Evolutionary conservation across 352 stramenopile species (phyloP).

Genomic region (Pelagophyceae sp.): DNA sequence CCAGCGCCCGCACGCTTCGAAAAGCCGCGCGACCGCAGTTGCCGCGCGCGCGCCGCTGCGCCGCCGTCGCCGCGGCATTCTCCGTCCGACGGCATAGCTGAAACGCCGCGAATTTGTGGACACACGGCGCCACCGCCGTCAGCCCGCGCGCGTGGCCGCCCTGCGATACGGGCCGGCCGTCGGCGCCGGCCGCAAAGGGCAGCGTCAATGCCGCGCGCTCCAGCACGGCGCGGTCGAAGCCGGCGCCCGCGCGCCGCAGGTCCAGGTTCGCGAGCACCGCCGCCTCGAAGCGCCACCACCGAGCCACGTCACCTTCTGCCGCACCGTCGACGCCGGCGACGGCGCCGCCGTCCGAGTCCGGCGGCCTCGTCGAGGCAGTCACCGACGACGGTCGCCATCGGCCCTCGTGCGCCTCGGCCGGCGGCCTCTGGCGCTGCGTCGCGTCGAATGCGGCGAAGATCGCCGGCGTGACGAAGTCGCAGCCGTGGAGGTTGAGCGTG

Average conservation of each 20-base stretch:
- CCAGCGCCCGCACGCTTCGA: too few relatives aligned
- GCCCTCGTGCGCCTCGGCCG: too few relatives aligned
- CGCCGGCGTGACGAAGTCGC: not conserved
- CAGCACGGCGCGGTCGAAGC: not conserved
- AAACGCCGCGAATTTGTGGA: not conserved
- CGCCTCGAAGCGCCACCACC: not conserved
- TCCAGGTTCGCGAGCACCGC: not conserved
- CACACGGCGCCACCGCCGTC: not conserved
- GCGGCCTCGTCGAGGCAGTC: too few relatives aligned
- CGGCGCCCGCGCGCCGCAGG: not conserved
- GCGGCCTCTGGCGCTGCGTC: too few relatives aligned
- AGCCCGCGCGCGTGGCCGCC: not conserved
- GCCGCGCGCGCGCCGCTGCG: not conserved
- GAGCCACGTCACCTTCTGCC: not conserved
- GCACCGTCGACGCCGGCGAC: too few relatives aligned
- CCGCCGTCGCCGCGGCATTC: not conserved
- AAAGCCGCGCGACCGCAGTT: not conserved
- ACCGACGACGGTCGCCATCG: too few relatives aligned
- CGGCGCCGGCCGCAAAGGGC: too few relatives aligned
- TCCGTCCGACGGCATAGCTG: not conserved
- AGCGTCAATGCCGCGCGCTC: not conserved
- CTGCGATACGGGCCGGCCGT: not conserved
- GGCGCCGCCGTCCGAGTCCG: too few relatives aligned
- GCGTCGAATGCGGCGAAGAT: too few relatives aligned
- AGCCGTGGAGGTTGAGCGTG: not conserved